Evolutionary conservation across 768 basidiomycete species (phyloP), one percentile per base, ranked within the genome.

Genomic region (Pleurotus cornucopiae): DNA sequence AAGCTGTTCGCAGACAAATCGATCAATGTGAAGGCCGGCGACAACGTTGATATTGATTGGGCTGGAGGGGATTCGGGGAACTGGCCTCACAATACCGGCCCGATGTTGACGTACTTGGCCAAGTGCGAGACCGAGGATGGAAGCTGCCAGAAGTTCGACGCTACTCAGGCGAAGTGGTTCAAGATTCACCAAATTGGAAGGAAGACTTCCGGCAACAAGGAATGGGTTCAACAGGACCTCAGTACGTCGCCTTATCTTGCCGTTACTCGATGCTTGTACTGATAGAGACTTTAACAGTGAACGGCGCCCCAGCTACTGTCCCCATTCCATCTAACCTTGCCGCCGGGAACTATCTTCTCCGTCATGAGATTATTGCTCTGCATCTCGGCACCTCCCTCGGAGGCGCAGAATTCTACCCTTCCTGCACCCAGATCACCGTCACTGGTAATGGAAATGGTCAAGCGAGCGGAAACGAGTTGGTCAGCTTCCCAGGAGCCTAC

Each of bases 321-420:
- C 73, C 69, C 0, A 62, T 86, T 47, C 84, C 84, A 1, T 58
- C 69, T 16, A 78, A 76, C 46, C 66, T 92, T 53, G 74, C 81
- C 2, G 69, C 85, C 2, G 90, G 90, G 5, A 81, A 86, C 61
- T 91, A 91, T 66, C 73, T 92, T 56, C 66, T 91, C 64, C 86
- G 89, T 1, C 84, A 89, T 67, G 89, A 91, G 66, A 86, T 91
- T 68, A 85, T 91, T 66, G 85, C 86, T 11, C 80, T 91, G 11
- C 89, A 91, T 63, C 76, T 84, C 48, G 89, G 78, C 5, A 74
- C 64, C n/a, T 60, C 63, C 2, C 7, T 21, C 2, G 82, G 83
- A 5, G 86, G 86, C 18, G 89, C 87, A 0, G 90, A 92, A 69
- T 92, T 91, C 69, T 93, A 93, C 66, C 84, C 87, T 0, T 79